phyloP scores from a whole-genome alignment of 2,329 filamentous ascomycete species.

The Verticillium dahliae region DNA sequence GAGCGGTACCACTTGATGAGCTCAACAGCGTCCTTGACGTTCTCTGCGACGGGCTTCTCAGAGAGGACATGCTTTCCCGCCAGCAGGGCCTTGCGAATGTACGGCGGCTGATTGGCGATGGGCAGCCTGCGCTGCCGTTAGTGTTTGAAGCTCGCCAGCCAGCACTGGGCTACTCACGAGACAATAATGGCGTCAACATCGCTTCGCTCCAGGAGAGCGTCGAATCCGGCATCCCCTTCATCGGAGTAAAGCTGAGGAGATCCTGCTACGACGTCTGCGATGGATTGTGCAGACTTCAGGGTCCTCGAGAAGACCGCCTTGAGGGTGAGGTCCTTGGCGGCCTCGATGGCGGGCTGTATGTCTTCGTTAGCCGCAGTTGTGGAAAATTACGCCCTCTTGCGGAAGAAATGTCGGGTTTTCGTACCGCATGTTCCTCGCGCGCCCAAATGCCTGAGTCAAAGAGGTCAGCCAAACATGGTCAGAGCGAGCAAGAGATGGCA shows the following conservation, averaged over 20 bases:
- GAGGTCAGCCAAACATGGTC: neutral
- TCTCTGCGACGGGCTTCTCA: slow-evolving; percentile 45
- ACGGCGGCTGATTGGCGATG: slow-evolving; percentile 52
- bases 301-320: slow-evolving; percentile 63
- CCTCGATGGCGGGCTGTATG: slow-evolving; percentile 51
- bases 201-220: neutral
- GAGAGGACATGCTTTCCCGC: slow-evolving; percentile 49
- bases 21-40: slow-evolving; percentile 34
- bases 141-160: neutral
- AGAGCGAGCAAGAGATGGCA: neutral
- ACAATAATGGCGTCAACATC: neutral
- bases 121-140: slow-evolving; percentile 33
- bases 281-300: slow-evolving; percentile 44
- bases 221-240: neutral
- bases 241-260: neutral
- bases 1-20: slow-evolving; percentile 29
- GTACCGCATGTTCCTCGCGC: neutral
- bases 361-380: neutral
- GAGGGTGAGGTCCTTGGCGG: slow-evolving; percentile 41
- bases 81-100: slow-evolving; percentile 43
- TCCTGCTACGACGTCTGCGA: slow-evolving; percentile 16
- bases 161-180: neutral
- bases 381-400: neutral
- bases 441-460: neutral
- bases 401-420: neutral